phyloP scores from a whole-genome alignment of 192 early-diverging fungal genomes.

The Dispira parvispora region DNA sequence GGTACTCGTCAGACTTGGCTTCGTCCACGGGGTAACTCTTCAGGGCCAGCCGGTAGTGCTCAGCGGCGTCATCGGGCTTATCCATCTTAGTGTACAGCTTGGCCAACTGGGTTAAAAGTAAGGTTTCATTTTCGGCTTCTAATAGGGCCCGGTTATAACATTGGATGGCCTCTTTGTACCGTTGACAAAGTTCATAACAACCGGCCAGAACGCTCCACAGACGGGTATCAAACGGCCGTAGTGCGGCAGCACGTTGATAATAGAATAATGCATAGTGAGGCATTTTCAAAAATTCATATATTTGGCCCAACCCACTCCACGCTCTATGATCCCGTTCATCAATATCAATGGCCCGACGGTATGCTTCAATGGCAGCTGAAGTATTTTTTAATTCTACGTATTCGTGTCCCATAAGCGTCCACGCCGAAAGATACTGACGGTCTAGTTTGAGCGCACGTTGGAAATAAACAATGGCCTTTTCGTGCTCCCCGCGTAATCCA shows the following conservation, averaged over 20 bases:
- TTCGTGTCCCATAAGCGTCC: slow-evolving; percentile 91
- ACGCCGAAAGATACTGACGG: slow-evolving; percentile 52
- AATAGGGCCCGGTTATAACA: slow-evolving; percentile 59
- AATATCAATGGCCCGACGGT: slow-evolving; percentile 67
- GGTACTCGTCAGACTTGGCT: slow-evolving; percentile 19
- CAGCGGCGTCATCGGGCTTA: slow-evolving; percentile 30
- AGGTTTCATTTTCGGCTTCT: slow-evolving; percentile 39
- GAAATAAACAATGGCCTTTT: slow-evolving; percentile 76
- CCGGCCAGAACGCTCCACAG: slow-evolving; percentile 68
- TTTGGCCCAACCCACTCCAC: slow-evolving; percentile 85
- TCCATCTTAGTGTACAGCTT: slow-evolving; percentile 37
- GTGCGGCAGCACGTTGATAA: slow-evolving; percentile 52
- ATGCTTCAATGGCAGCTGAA: slow-evolving; percentile 75
- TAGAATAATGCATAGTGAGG: slow-evolving; percentile 68
- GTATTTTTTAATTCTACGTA: slow-evolving; percentile 85
- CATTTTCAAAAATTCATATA: slow-evolving; percentile 74
- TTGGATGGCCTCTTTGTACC: slow-evolving; percentile 40
- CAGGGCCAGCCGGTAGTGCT: slow-evolving; percentile 34
- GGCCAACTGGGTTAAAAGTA: slow-evolving; percentile 37
- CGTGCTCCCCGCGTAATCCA: slow-evolving; percentile 55
- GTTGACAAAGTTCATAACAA: slow-evolving; percentile 43
- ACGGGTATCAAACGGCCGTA: slow-evolving; percentile 70
- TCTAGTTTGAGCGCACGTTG: slow-evolving; percentile 70
- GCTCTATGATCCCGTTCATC: slow-evolving; percentile 69
- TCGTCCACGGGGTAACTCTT: slow-evolving; percentile 16